Evolutionary conservation across 1,139 yeast species (phyloP), one percentile per base, ranked within the genome.

Genomic region (Blastobotrys ciferrii): DNA sequence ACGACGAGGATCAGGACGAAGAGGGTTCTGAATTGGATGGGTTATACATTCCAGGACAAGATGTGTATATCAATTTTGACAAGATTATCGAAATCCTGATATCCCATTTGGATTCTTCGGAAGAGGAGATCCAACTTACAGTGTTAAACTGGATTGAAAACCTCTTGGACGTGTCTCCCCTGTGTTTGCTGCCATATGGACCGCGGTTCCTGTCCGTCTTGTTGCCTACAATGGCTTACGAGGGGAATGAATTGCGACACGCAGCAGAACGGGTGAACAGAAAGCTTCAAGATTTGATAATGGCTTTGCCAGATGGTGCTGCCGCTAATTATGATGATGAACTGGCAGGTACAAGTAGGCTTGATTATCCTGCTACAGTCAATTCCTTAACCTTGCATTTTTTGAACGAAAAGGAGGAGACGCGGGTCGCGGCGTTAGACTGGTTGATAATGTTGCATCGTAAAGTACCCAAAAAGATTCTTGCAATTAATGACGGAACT

Each of bases 361-460:
- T 81, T n/a, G 81, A 81, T 57, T 80, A 79, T 54, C 69, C 80
- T 0, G 70, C 83, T 2, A 75, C 82, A 3, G 80, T 82, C 32
- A 81, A 80, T 52, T 80, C 82, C 5, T 65, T 84, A 48, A 79
- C 84, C 0, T 58, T 78, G 31, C 87, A 82, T 56, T 80, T 84
- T 52, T 67, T 79, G 51, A 81, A 78, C 55, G 86, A 83, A 49
- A 84, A 87, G 58, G 96, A 88, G 55, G 80, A 84, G 32, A 87
- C 97, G 0, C 74, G 94, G 55, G 77, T 89, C 15, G 89, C 95
- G 0, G 86, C 95, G 15, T 71, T 94, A 42, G 96, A 91, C 57
- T 94, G 98, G 98, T 73, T 94, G 32, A 82, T 84, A 20, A 81
- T 88, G 75, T 73, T 94, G 42, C 94, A 91, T 61, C 77, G 81